These are phyloP conservation scores for Angomonas desouzai DNA, from an alignment of 208 protist species.

Conservation along the genomic window DNA sequence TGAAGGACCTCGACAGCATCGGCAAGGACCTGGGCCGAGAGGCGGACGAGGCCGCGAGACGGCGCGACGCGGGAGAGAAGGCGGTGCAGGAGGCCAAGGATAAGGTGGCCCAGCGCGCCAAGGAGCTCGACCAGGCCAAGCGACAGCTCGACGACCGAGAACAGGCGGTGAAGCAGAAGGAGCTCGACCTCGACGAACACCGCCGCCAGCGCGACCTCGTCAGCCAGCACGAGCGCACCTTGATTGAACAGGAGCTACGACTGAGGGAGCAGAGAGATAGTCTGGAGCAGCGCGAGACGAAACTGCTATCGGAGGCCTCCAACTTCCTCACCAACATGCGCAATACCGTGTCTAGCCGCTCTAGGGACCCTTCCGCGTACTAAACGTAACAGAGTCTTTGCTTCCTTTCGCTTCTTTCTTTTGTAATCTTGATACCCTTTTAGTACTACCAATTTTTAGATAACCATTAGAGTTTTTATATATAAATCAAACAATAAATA, in stretches of 20 bases:
- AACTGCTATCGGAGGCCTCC: slow-evolving; percentile 80
- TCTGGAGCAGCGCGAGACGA: slow-evolving; percentile 84
- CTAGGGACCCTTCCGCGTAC: slow-evolving; percentile 51
- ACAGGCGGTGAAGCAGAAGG: slow-evolving; percentile 57
- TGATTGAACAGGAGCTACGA: slow-evolving; percentile 89
- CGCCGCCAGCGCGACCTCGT: slow-evolving; percentile 75
- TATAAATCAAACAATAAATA: slow-evolving; percentile 2
- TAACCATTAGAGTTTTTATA: too few species aligned
- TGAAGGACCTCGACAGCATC: slow-evolving; percentile 79
- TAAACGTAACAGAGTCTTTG: too few species aligned
- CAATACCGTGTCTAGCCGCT: slow-evolving; percentile 40
- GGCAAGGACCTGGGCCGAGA: slow-evolving; percentile 77
- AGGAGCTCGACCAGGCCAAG: slow-evolving; percentile 61
- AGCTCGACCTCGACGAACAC: slow-evolving; percentile 78
- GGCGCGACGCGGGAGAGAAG: slow-evolving; percentile 63
- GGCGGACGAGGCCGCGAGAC: slow-evolving; percentile 73
- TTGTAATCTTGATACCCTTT: too few species aligned
- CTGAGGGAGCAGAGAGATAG: slow-evolving; percentile 85
- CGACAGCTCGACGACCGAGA: slow-evolving; percentile 69
- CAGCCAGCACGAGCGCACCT: slow-evolving; percentile 79
- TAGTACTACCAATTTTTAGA: too few species aligned
- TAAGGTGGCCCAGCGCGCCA: slow-evolving; percentile 35
- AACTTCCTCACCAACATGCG: slow-evolving; percentile 83
- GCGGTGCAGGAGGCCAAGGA: slow-evolving; percentile 68
- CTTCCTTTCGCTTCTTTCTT: too few species aligned